Percentiles rank a stretch among this genome's conserved stretches.
phyloP scores from a whole-genome alignment of 1,284 basidiomycete genomes.

The Pyrrhoderma noxium region DNA sequence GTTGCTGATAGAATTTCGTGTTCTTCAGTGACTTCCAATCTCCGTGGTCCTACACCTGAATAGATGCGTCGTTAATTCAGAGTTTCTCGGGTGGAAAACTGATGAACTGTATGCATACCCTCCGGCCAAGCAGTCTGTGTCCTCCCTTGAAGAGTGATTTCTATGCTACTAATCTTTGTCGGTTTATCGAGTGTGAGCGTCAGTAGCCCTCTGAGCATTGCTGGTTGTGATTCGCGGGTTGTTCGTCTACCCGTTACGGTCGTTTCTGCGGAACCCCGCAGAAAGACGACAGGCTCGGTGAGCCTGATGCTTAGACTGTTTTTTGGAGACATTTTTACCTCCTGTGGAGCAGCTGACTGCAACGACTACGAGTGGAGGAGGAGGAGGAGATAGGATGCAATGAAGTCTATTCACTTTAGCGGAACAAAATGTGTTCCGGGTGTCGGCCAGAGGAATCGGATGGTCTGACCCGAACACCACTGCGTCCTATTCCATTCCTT shows the following conservation, averaged over 20 bases:
- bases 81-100: not conserved
- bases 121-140: constrained; percentile 72
- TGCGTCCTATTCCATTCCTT: no score
- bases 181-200: constrained; percentile 77
- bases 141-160: constrained; percentile 71
- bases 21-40: constrained; percentile 78
- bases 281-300: constrained; percentile 78
- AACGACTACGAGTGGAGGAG: no score
- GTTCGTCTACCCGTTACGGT: constrained; percentile 37
- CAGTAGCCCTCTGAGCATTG: constrained; percentile 84
- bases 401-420: no score
- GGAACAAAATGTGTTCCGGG: no score
- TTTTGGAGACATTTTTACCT: constrained; percentile 21
- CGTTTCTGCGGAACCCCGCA: constrained; percentile 46
- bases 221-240: constrained; percentile 46
- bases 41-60: constrained; percentile 70
- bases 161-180: constrained; percentile 82
- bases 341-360: no score
- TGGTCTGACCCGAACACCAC: no score
- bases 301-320: constrained; percentile 57
- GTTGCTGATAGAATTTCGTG: constrained; percentile 70
- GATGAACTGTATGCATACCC: constrained; percentile 44
- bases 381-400: no score
- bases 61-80: not conserved
- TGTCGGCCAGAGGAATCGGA: no score